phyloP scores from a whole-genome alignment of 2,329 filamentous ascomycete species.

The Monosporascus sp. region DNA sequence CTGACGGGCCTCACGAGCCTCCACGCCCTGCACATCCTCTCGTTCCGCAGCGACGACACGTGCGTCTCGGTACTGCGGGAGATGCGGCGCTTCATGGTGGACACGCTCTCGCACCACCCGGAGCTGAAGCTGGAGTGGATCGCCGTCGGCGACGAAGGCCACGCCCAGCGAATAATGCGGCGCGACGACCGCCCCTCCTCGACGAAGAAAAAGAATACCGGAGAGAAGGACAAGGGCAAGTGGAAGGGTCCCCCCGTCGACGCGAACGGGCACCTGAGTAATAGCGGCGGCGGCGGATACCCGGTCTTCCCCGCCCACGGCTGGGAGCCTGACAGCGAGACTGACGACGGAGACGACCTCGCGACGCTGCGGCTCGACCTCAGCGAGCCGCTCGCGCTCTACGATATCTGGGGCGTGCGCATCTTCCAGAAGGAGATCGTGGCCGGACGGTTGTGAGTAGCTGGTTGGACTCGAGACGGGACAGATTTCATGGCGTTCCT shows the following conservation, averaged over 20 bases:
- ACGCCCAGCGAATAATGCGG: constrained; percentile 44
- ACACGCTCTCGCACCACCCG: constrained; percentile 51
- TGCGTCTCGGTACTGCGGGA: constrained; percentile 53
- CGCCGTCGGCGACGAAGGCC: constrained; percentile 44
- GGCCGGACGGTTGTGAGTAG: constrained; percentile 32
- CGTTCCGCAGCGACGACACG: constrained; percentile 49
- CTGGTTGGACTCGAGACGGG: background rate
- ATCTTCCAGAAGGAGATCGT: constrained; percentile 56
- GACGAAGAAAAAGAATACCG: constrained; percentile 21
- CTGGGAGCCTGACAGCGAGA: constrained; percentile 27
- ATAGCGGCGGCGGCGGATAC: constrained; percentile 12
- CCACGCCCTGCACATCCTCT: constrained; percentile 49
- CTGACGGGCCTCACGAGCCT: constrained; percentile 42
- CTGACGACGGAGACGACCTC: constrained; percentile 29
- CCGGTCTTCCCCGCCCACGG: constrained; percentile 20
- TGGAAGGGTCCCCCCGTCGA: constrained; percentile 18
- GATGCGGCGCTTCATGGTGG: constrained; percentile 52
- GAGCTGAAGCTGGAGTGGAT: constrained; percentile 54
- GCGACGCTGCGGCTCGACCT: constrained; percentile 30
- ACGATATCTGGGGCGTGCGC: constrained; percentile 41
- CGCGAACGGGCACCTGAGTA: background rate
- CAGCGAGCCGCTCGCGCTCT: constrained; percentile 34
- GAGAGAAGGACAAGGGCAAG: constrained; percentile 29
- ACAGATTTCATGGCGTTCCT: background rate
- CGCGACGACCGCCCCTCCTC: constrained; percentile 8